Evolutionary conservation across 2,329 filamentous ascomycete species (phyloP).

Genomic region (Fusarium pilosicola): DNA sequence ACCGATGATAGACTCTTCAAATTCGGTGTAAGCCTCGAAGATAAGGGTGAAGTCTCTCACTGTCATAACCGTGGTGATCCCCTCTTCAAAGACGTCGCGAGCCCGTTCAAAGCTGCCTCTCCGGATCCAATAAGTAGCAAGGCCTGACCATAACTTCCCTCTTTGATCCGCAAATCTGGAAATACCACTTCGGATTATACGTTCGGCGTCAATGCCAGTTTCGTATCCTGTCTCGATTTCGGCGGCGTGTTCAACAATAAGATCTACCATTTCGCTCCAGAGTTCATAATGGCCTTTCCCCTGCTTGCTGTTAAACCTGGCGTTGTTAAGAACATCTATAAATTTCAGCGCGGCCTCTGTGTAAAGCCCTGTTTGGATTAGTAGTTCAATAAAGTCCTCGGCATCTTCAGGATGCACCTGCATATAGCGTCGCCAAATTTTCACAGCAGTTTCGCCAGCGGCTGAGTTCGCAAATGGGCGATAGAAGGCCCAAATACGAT

Average conservation of each 20-base stretch:
- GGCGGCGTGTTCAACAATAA: slow-evolving; percentile 89
- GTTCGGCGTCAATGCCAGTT: slow-evolving; percentile 87
- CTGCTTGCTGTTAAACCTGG: slow-evolving; percentile 89
- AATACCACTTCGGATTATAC: slow-evolving; percentile 92
- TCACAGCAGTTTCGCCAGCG: slow-evolving; percentile 88
- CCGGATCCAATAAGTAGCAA: slow-evolving; percentile 97
- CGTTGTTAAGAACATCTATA: slow-evolving; percentile 91
- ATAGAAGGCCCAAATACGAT: slow-evolving; percentile 93
- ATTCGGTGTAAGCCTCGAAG: slow-evolving; percentile 96
- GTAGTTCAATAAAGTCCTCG: slow-evolving; percentile 93
- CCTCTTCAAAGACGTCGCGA: slow-evolving; percentile 94
- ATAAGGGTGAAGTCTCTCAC: slow-evolving; percentile 96
- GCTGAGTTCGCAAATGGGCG: slow-evolving; percentile 90
- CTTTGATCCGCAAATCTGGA: slow-evolving; percentile 90
- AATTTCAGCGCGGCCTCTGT: slow-evolving; percentile 92
- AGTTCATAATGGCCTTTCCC: slow-evolving; percentile 95
- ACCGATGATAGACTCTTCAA: slow-evolving; percentile 94
- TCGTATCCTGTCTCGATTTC: slow-evolving; percentile 84
- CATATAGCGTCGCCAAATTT: slow-evolving; percentile 95
- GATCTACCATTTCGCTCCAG: slow-evolving; percentile 97
- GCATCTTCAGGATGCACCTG: slow-evolving; percentile 95
- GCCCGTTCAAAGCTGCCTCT: slow-evolving; percentile 92
- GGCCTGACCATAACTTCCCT: slow-evolving; percentile 92
- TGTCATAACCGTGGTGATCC: slow-evolving; percentile 97
- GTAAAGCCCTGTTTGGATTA: slow-evolving; percentile 83